A percentile compares a stretch with the other conserved stretches of the same genome.
phyloP scores from a whole-genome alignment of 306 rosid genomes.

The Pyrus pyrifolia region DNA sequence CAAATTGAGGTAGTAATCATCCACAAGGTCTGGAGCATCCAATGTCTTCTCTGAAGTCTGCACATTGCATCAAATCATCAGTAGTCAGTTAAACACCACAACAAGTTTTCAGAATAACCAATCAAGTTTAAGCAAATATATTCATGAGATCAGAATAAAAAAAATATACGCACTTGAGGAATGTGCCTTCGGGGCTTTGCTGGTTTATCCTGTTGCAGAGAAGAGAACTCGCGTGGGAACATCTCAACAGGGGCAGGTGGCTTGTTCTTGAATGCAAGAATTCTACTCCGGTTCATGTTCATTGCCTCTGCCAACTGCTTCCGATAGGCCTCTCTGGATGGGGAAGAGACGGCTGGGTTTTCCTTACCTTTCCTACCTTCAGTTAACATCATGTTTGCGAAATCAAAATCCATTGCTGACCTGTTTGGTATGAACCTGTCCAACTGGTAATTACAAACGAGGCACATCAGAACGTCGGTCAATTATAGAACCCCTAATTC shows the following conservation, averaged over 20 bases:
- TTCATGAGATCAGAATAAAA: neutral
- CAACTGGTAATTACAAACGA: conserved; percentile 12
- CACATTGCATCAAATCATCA: conserved; percentile 1
- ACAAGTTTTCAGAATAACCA: neutral
- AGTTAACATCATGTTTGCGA: conserved; percentile 27
- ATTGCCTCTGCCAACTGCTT: conserved; percentile 50
- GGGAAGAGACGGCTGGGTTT: conserved; percentile 44
- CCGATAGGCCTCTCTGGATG: conserved; percentile 51
- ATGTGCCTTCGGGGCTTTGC: conserved; percentile 44
- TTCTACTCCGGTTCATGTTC: conserved; percentile 64
- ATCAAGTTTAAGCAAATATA: neutral
- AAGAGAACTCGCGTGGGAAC: conserved; percentile 40
- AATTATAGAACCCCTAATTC: neutral
- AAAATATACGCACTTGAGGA: conserved; percentile 46
- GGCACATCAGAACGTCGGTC: neutral
- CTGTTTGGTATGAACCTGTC: conserved; percentile 33
- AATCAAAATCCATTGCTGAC: conserved; percentile 35
- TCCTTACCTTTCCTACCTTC: conserved; percentile 43
- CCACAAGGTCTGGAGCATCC: conserved; percentile 73
- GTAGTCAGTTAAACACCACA: neutral
- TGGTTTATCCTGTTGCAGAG: conserved; percentile 27
- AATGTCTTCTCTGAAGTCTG: conserved; percentile 73
- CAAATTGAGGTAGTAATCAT: conserved; percentile 65
- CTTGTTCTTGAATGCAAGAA: conserved; percentile 83
- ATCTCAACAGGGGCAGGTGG: conserved; percentile 51